Conservation (phyloP, 2,329 filamentous ascomycete genomes). For the Sporothrix brunneoviolacea region DNA sequence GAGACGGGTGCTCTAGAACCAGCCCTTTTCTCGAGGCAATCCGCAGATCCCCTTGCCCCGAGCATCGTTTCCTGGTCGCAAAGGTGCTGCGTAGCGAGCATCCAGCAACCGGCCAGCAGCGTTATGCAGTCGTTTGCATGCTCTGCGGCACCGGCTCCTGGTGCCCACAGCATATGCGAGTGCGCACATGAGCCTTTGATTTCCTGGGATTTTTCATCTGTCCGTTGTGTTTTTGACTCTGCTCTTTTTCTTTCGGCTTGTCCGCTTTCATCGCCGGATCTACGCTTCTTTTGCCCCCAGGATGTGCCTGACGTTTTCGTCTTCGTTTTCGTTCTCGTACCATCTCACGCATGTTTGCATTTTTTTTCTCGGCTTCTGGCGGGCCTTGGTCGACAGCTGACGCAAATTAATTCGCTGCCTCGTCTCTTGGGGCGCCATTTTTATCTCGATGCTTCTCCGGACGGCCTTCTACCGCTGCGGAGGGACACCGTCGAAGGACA, state of each 20-base stretch:
- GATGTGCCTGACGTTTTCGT: background rate
- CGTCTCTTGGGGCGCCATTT: too few species aligned
- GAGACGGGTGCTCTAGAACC: background rate
- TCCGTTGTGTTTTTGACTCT: too few species aligned
- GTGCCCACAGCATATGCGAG: background rate
- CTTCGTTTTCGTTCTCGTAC: background rate
- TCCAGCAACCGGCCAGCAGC: background rate
- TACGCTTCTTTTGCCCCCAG: too few species aligned
- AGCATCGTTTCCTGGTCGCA: background rate
- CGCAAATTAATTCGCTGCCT: too few species aligned
- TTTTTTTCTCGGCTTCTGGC: too few species aligned
- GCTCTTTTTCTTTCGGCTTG: too few species aligned
- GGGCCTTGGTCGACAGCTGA: too few species aligned
- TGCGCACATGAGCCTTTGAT: background rate
- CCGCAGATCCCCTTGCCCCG: slow-evolving; percentile 1
- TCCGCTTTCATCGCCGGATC: too few species aligned
- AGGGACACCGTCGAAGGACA: too few species aligned
- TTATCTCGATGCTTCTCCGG: background rate
- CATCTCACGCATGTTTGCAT: background rate
- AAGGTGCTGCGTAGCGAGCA: background rate
- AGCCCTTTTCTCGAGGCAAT: background rate
- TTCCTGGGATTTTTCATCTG: background rate
- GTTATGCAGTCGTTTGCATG: background rate
- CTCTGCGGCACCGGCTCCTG: background rate
- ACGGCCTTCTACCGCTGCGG: background rate